Conservation (phyloP, 1,284 basidiomycete genomes). For the Leccinum fuscescens region DNA sequence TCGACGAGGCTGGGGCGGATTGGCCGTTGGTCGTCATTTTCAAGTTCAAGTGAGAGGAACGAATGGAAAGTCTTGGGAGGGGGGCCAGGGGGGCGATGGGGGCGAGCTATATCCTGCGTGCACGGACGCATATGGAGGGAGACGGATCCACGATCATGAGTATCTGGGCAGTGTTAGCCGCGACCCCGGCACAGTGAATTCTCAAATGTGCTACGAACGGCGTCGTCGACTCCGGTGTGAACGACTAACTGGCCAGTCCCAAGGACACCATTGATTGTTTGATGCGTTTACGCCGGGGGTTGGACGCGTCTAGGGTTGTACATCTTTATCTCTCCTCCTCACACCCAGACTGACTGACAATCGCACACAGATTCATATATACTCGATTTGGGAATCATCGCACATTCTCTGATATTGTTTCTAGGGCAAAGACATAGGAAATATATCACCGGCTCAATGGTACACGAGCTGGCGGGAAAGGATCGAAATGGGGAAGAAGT, state of each 20-base stretch:
- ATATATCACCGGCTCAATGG: not conserved
- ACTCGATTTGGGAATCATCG: not conserved
- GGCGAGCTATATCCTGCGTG: not conserved
- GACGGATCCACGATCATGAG: not conserved
- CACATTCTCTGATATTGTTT: not conserved
- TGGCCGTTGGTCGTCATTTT: too few species aligned
- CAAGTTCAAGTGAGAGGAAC: too few species aligned
- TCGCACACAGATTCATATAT: not conserved
- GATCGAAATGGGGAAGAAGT: not conserved
- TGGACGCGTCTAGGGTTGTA: not conserved
- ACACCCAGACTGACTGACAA: not conserved
- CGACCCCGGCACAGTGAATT: not conserved
- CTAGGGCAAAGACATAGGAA: not conserved
- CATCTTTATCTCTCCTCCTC: not conserved
- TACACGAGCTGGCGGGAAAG: not conserved
- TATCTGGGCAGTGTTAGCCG: not conserved
- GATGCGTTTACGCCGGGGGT: not conserved
- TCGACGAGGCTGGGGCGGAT: too few species aligned
- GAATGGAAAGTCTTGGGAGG: too few species aligned
- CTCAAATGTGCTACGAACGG: not conserved
- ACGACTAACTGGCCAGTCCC: not conserved
- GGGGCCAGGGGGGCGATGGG: not conserved
- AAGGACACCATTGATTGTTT: not conserved
- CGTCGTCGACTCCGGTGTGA: not conserved
- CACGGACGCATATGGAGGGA: not conserved